Evolutionary conservation across 176 grass and related monocot species (phyloP).

Genomic region (Urochloa ruziziensis): DNA sequence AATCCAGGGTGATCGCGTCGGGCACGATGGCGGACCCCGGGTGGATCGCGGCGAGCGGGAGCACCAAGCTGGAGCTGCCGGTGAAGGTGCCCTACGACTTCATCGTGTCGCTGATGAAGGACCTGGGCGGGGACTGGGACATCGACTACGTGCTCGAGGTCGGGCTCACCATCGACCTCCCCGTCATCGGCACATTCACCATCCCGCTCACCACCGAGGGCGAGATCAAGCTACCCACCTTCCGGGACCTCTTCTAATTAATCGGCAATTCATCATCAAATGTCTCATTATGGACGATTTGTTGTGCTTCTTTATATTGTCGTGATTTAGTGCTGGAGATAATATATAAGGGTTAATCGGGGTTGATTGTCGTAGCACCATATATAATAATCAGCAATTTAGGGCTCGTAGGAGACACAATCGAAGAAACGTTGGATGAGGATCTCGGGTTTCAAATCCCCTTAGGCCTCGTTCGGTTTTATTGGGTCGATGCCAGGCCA

Average conservation of each 20-base stretch:
- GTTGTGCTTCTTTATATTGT: not conserved
- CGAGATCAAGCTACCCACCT: slow-evolving; percentile 84
- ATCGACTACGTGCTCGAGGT: slow-evolving; percentile 73
- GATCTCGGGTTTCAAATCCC: not conserved
- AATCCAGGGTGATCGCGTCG: slow-evolving; percentile 48
- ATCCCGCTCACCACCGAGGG: slow-evolving; percentile 65
- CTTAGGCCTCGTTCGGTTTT: too few species aligned
- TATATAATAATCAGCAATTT: not conserved
- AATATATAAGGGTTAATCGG: not conserved
- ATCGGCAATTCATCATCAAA: not conserved
- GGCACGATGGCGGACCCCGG: slow-evolving; percentile 80
- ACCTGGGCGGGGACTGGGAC: slow-evolving; percentile 81
- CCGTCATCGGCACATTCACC: slow-evolving; percentile 72
- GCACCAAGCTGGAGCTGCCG: slow-evolving; percentile 75
- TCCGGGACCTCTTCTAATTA: slow-evolving; percentile 56
- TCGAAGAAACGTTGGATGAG: not conserved
- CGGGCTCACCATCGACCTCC: slow-evolving; percentile 73
- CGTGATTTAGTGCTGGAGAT: not conserved
- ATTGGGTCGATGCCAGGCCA: too few species aligned
- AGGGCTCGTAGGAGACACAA: not conserved
- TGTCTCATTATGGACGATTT: not conserved
- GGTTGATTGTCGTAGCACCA: not conserved
- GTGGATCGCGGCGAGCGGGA: slow-evolving; percentile 61
- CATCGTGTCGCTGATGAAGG: slow-evolving; percentile 61
- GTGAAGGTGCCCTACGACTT: slow-evolving; percentile 84